Conservation (phyloP, 768 basidiomycete species). For the Podaxis mareebaensis region DNA sequence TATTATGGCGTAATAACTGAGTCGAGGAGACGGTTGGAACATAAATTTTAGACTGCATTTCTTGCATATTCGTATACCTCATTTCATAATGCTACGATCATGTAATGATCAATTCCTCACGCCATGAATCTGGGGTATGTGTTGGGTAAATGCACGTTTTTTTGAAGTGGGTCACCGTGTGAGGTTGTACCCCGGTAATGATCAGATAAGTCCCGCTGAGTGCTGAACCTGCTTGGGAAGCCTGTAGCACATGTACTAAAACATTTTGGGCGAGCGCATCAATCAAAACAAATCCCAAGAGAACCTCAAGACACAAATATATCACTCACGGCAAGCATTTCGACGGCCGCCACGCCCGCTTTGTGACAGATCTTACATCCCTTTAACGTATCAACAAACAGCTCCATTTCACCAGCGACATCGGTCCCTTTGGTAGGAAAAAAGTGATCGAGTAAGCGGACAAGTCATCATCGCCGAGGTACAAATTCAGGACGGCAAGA, state of each 20-base stretch:
- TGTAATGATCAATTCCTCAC: background rate
- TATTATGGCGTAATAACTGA: slow-evolving; percentile 91
- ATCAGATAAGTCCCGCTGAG: slow-evolving; percentile 32
- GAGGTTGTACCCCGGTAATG: slow-evolving; percentile 10
- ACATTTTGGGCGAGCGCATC: slow-evolving; percentile 11
- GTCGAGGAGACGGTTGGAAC: background rate
- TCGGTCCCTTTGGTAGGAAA: slow-evolving; percentile 51
- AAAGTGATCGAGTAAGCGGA: slow-evolving; percentile 13
- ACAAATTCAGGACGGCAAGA: slow-evolving; percentile 1
- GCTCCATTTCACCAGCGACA: slow-evolving; percentile 65
- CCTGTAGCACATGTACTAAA: slow-evolving; percentile 64
- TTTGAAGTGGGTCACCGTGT: slow-evolving; percentile 11
- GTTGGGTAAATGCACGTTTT: slow-evolving; percentile 4
- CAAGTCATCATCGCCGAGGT: slow-evolving; percentile 4
- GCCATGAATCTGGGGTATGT: slow-evolving; percentile 7
- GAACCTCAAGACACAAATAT: background rate
- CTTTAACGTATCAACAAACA: slow-evolving; percentile 44
- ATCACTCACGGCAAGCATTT: slow-evolving; percentile 65
- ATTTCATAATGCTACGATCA: slow-evolving; percentile 14
- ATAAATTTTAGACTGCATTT: background rate
- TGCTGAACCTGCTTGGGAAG: slow-evolving; percentile 54
- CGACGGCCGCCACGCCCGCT: slow-evolving; percentile 62
- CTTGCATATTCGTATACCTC: slow-evolving; percentile 17
- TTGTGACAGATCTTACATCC: slow-evolving; percentile 56
- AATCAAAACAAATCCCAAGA: slow-evolving; percentile 16